A percentile compares a stretch with the other conserved stretches of the same genome.
These are phyloP conservation scores for Phtheirospermum japonicum DNA, from an alignment of 257 asterid species.

Conservation along the genomic window DNA sequence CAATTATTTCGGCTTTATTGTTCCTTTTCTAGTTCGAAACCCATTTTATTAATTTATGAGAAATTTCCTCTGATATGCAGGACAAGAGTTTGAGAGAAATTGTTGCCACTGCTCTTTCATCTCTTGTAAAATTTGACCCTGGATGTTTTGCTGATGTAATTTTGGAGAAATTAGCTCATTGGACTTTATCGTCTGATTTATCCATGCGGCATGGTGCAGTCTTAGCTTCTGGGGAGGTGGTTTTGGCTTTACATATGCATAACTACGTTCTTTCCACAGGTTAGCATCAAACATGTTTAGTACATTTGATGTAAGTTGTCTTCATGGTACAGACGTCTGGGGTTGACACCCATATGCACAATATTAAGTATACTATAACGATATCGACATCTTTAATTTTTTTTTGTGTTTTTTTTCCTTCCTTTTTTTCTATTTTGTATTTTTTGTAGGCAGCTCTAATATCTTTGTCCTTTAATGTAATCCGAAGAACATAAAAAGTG, in stretches of 20 bases:
- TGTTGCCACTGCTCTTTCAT: constrained; percentile 83
- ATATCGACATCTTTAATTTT: too few relatives aligned
- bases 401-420: too few relatives aligned
- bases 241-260: constrained; percentile 81
- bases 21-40: too few relatives aligned
- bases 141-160: constrained; percentile 62
- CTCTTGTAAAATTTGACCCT: constrained; percentile 80
- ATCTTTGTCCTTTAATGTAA: too few relatives aligned
- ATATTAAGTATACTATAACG: too few relatives aligned
- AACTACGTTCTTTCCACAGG: constrained; percentile 86
- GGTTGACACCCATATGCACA: too few relatives aligned
- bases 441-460: too few relatives aligned
- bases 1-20: constrained; percentile 1
- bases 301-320: constrained; percentile 13
- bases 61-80: too few relatives aligned
- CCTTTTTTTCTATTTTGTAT: too few relatives aligned
- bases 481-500: too few relatives aligned
- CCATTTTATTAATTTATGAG: too few relatives aligned
- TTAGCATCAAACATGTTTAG: constrained; percentile 31
- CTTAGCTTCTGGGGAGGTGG: constrained; percentile 81
- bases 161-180: constrained; percentile 73
- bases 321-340: constrained; percentile 7
- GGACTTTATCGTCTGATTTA: constrained; percentile 86
- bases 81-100: too few relatives aligned
- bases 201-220: constrained; percentile 98